These are phyloP conservation scores for Neonectria faginata DNA, from an alignment of 2,329 filamentous ascomycete genomes.

Conservation along the genomic window DNA sequence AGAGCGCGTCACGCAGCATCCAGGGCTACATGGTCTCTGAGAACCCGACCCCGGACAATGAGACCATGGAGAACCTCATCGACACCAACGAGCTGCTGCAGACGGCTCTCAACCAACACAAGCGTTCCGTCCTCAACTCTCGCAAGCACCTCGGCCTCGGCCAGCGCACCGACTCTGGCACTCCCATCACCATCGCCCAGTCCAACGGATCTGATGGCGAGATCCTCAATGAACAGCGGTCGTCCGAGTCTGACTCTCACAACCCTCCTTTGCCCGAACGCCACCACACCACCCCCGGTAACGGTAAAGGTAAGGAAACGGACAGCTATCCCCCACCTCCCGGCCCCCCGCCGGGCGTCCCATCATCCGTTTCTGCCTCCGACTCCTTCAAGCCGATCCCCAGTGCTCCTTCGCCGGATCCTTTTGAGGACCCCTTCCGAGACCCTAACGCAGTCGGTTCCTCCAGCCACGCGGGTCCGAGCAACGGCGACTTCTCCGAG, in stretches of 20 bases:
- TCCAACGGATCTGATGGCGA: constrained; percentile 47
- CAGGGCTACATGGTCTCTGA: constrained; percentile 86
- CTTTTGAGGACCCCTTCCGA: constrained; percentile 51
- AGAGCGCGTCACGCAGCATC: constrained; percentile 81
- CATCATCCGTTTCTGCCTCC: constrained; percentile 38
- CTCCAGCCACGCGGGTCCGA: constrained; percentile 29
- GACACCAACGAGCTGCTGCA: constrained; percentile 94
- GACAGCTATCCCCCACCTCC: constrained; percentile 44
- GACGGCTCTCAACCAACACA: constrained; percentile 83
- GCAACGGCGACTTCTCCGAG: constrained; percentile 45
- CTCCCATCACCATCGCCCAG: constrained; percentile 44
- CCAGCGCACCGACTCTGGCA: constrained; percentile 45
- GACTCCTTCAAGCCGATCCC: constrained; percentile 36
- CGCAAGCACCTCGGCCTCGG: constrained; percentile 64
- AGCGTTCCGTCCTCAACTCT: constrained; percentile 78
- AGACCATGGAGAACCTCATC: constrained; percentile 93
- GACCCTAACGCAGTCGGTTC: constrained; percentile 45
- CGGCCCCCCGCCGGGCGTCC: constrained; percentile 40
- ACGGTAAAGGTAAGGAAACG: constrained; percentile 52
- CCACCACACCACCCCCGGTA: constrained; percentile 28
- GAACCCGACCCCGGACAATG: constrained; percentile 86
- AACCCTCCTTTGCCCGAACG: constrained; percentile 25
- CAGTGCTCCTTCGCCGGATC: constrained; percentile 33
- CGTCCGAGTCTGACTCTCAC: constrained; percentile 33
- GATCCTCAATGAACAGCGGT: constrained; percentile 30